Evolutionary conservation across 345 rosid species (phyloP), one percentile per base, ranked within the genome.

Genomic region (Lumnitzera littorea): DNA sequence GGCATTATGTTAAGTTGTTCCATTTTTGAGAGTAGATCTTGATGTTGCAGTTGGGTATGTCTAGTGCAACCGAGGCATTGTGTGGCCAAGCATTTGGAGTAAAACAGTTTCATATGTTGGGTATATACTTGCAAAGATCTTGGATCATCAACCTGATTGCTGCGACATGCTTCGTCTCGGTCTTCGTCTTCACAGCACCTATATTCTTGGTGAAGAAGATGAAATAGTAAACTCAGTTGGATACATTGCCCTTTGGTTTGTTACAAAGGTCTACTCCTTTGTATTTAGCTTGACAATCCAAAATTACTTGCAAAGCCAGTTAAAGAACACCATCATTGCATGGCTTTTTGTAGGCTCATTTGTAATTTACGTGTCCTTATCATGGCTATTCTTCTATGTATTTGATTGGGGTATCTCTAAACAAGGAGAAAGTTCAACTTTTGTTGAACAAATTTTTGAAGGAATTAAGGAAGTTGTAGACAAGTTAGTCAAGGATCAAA

Each of bases 71-170:
- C 0, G 81, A 76, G 41, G 73, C 78, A 8, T 57, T 76, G 16
- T 76, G 81, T 2, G 72, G 81, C 6, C 81, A 73, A 64, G 77
- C 81, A 14, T 76, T 48, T 36, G 77, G 81, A 8, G 81, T 77
- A 2, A 41, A 56, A 27, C 77, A 67, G 15, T 53, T 58, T 60
- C 67, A 70, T 52, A 73, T 76, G 75, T 48, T 73, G 50, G 77
- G 78, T 0, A 61, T 67, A 47, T 73, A 73, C 50, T 55, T 76
- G 62, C 81, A 73, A 48, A 48, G 81, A 46, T 73, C 75, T 5
- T 65, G 67, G 73, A 53, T 66, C 29, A 14, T 58, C 16, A 25
- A 53, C 25, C 29, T 62, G 11, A 25, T 46, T 13, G 24, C 9
- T 6, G 58, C 50, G 0, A 46, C 15, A 13, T 46, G 23, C 17